These are phyloP conservation scores for Globisporangium abappressorium DNA, from an alignment of 352 stramenopile species.

Conservation along the genomic window DNA sequence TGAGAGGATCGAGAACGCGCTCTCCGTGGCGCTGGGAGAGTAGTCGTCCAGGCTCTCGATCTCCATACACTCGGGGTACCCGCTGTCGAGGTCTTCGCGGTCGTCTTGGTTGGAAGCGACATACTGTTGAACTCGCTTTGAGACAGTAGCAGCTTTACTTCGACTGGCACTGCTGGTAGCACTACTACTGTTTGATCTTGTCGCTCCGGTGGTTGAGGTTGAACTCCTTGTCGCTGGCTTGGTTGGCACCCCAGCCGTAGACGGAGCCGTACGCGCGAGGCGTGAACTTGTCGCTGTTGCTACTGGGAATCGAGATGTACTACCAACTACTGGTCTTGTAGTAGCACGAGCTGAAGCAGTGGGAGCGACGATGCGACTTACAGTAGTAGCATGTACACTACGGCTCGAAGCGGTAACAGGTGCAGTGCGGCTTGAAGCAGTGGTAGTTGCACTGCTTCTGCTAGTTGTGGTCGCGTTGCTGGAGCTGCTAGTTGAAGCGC, in stretches of 20 bases:
- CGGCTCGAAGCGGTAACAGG: background rate
- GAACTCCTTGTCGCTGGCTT: background rate
- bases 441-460: background rate
- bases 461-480: too few species aligned
- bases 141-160: background rate
- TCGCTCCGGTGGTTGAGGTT: background rate
- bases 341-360: background rate
- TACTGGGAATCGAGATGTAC: background rate
- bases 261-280: background rate
- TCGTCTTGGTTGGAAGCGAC: slow-evolving; percentile 6
- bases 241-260: background rate
- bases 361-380: background rate
- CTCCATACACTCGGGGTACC: slow-evolving; percentile 14
- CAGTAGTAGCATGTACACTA: background rate
- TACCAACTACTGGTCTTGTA: background rate
- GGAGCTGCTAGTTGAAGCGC: background rate
- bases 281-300: background rate
- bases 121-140: background rate
- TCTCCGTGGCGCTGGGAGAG: slow-evolving; percentile 15
- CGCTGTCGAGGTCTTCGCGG: slow-evolving; percentile 10
- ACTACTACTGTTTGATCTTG: background rate
- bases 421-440: background rate
- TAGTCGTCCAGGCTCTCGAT: slow-evolving; percentile 16
- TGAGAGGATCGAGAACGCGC: slow-evolving; percentile 10
- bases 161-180: background rate